A percentile compares a stretch with the other conserved stretches of the same genome.
phyloP scores from a whole-genome alignment of 306 rosid genomes.

The Carpinus viminea region DNA sequence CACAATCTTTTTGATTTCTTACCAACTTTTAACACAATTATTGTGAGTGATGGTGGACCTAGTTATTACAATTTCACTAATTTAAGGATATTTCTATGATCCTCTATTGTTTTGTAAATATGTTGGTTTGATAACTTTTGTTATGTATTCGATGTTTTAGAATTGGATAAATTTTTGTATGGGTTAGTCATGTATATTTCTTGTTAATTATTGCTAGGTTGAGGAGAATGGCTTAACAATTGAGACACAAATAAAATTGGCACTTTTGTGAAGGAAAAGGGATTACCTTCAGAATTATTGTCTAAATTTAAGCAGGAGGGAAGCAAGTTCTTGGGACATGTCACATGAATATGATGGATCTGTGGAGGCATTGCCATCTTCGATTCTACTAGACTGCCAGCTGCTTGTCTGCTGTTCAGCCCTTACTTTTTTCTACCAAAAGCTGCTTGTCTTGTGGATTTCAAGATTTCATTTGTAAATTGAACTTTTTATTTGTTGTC shows the following conservation, averaged over 20 bases:
- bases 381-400: too few relatives aligned
- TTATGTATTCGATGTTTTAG: not conserved
- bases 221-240: conserved; percentile 79
- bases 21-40: not conserved
- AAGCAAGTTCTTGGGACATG: conserved; percentile 61
- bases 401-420: too few relatives aligned
- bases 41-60: not conserved
- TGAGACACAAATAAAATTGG: conserved; percentile 77
- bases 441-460: too few relatives aligned
- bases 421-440: too few relatives aligned
- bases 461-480: too few relatives aligned
- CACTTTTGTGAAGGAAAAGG: conserved; percentile 73
- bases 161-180: not conserved
- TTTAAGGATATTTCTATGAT: not conserved
- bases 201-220: conserved; percentile 53
- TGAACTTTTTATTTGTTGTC: too few relatives aligned
- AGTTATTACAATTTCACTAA: not conserved
- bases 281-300: conserved; percentile 70
- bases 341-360: too few relatives aligned
- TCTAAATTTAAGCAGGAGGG: conserved; percentile 68
- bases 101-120: not conserved
- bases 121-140: not conserved
- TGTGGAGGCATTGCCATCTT: conserved; percentile 47
- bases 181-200: conserved; percentile 22
- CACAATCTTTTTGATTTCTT: not conserved